phyloP scores from a whole-genome alignment of 306 rosid species.

The Rosa chinensis region DNA sequence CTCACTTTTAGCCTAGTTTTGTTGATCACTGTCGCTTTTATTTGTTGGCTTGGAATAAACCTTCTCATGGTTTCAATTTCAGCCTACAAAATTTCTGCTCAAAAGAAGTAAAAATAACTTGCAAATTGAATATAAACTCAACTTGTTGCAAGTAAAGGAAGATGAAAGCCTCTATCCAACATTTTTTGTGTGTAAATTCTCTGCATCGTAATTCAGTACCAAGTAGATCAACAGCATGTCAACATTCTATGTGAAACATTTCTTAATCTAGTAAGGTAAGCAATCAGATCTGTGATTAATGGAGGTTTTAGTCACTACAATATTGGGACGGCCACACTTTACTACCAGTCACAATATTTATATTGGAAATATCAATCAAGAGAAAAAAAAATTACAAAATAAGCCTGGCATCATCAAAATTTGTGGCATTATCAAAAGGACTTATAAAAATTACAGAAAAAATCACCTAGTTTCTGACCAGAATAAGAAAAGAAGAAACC shows the following conservation, averaged over 20 bases:
- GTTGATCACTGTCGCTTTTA: too few species aligned
- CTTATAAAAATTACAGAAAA: neutral
- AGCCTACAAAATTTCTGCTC: too few species aligned
- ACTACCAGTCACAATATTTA: too few species aligned
- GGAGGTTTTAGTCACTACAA: neutral
- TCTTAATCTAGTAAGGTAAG: neutral
- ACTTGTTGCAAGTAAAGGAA: neutral
- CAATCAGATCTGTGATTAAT: neutral
- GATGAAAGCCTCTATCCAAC: neutral
- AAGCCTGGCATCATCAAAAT: neutral
- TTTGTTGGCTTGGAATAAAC: too few species aligned
- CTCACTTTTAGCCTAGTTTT: neutral
- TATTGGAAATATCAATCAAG: neutral
- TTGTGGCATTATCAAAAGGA: neutral
- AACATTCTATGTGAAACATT: neutral
- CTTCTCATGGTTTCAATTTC: too few species aligned
- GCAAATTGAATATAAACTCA: too few species aligned
- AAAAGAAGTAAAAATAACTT: too few species aligned
- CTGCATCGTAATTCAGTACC: too few species aligned
- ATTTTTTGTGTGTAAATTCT: too few species aligned
- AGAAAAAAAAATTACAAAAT: neutral
- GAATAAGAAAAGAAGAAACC: neutral
- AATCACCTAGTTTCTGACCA: neutral
- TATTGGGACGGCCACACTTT: too few species aligned
- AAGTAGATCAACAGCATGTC: neutral